Evolutionary conservation across 306 rosid genomes (phyloP), one percentile per base, ranked within the genome.

Genomic region (Pachyrhizus erosus): DNA sequence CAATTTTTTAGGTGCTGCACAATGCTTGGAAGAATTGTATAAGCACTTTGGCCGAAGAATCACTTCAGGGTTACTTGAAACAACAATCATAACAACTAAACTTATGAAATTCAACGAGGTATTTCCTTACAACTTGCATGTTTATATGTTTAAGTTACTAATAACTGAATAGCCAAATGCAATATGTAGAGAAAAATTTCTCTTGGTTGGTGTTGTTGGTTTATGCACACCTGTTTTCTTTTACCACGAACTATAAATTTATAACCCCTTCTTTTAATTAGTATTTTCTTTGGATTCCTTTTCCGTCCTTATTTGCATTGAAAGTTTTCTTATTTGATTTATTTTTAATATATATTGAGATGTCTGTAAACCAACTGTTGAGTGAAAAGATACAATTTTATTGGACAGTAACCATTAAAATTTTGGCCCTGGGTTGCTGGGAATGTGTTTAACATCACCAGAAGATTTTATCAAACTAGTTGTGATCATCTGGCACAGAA

Each of bases 31-130:
- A 84, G 98, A 96, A 85, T 77, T 96, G 79, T 93, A 96, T 79
- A 87, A 88, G 80, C 93, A 93, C 83, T 96, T 96, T 88, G 99
- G 99, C 62, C 88, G 99, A 89, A 90, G 88, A 84, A 96, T 93
- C 75, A 93, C 99, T 20, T 89, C 99, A 1, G 98, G 99, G 79
- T 93, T 96, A 84, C 90, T 82, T 60, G 99, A 96, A 84, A 96
- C 98, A 10, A 90, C 99, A 48, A 89, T 54, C 40, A 89, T 96
- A 87, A 94, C 91, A 66, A 84, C 91, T 24, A 96, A 96, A 73
- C 97, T 96, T 58, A 83, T 93, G 86, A 96, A 86, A 86, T 93
- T 84, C 82, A 66, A 67, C 26, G 99, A 93, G 99, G 99, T 94
- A 89, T 64, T 79, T 87, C 77, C 77, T 57, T 80, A 71, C 62